Base-by-base conservation (phyloP, 106 monocot species). In the Acorus calamus region DNA sequence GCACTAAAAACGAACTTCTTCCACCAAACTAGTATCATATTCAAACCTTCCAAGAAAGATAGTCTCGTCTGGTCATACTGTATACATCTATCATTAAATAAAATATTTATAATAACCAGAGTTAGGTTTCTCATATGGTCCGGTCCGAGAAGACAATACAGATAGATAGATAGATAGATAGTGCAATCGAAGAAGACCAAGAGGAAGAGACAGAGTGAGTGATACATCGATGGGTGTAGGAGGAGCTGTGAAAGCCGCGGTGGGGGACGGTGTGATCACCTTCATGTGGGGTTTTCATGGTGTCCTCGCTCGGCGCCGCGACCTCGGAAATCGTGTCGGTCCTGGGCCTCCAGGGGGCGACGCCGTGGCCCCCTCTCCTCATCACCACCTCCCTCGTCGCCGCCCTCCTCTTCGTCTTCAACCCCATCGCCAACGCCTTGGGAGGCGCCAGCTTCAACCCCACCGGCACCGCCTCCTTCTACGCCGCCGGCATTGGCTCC, bases 361-460 rank as follows among this genome's bases (percentile, higher is more conserved):
- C 28, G 28, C 1, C 14, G 53, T 11, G 70, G 42, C 46, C 55
- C 9, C 59, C 28, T 0, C 28, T 28, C 28, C 28, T 28, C 28
- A 28, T 67, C 71, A 52, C 59, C 14, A 64, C 87, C 64, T n/a
- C 71, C 55, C 56, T 96, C 59, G 75, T 80, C 63, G 73, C 78
- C 45, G 8, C 62, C 67, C 71, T 98, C 62, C 61, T 98, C 62
- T 62, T 81, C 76, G 44, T 80, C 48, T 90, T 90, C 69, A 72
- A 62, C n/a, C 47, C 66, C 60, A 42, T 88, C 72, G 69, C 71
- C 65, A 64, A 64, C 14, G 70, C 70, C 42, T 43, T 91, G n/a
- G 96, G 96, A 46, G 87, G 87, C 13, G 96, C 91, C 41, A 83
- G 83, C 61, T 98, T 98, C 72, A 98, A 88, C 60, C 91, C 91